Base-by-base conservation (phyloP, 129 eudicot species). In the Oenanthe sinensis region DNA sequence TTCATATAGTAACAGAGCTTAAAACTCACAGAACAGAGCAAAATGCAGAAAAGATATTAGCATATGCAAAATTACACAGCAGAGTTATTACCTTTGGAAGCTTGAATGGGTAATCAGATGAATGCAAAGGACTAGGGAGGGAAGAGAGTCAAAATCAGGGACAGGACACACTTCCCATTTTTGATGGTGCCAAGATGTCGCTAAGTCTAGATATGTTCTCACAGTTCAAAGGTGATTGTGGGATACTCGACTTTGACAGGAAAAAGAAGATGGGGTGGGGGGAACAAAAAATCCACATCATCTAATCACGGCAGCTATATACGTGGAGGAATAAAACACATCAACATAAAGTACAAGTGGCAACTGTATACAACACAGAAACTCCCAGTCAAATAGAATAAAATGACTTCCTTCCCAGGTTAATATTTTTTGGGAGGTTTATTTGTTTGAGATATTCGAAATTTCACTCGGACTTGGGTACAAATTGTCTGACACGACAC, bases 61-160 rank as follows among this genome's bases (percentile, higher is more conserved):
- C 5, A 70, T 0, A 36, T 70, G 75, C 45, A 36, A 33, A 19
- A 70, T 19, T 15, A 8, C 15, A 8, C 24, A 8, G 24, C 5
- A 33, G 16, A 17, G 45, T 39, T 6, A 36, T 49, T 81, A 89
- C 97, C 97, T 91, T 91, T 33, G 93, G 93, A 65, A 93, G 97
- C 79, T 91, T 89, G 81, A 91, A 91, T 6, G 97, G 93, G 82
- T 89, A 91, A 87, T 91, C 90, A 4, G 97, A 93, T 15, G 97
- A 39, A 39, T 39, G 42, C 42, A 39, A 30, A 28, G 20, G 20
- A 28, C 8, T 5, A 19, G 68, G 40, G 19, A 4, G 33, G 37
- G 19, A 65, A 65, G 40, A 65, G 71, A 7, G 10, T 28, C 19
- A 28, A 28, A 39, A 28, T 6, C 19, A 28, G 40, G 39, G 12